These are phyloP conservation scores for Cornus controversa DNA, from an alignment of 148 eudicot genomes.

Conservation along the genomic window DNA sequence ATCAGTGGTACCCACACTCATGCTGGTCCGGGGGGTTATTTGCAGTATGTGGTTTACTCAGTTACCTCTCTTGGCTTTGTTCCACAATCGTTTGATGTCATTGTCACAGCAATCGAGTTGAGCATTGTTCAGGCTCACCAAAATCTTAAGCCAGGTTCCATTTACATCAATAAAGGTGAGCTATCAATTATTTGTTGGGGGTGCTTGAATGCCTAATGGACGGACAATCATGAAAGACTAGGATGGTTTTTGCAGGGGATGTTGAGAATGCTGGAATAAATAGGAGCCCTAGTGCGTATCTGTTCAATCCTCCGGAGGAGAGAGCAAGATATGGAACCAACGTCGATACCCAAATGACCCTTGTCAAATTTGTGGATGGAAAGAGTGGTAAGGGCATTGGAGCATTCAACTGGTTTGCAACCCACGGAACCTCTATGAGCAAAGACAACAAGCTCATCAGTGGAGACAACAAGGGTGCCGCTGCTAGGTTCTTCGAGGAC, in stretches of 20 bases:
- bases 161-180: conserved; percentile 34
- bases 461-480: conserved; percentile 49
- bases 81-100: conserved; percentile 40
- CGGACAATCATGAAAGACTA: too few species aligned
- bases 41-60: conserved; percentile 33
- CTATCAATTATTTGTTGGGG: too few species aligned
- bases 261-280: conserved; percentile 35
- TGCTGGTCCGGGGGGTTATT: conserved; percentile 47
- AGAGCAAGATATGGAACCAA: conserved; percentile 25
- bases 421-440: conserved; percentile 50
- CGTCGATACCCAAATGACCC: conserved; percentile 37
- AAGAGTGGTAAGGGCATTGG: conserved; percentile 26
- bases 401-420: conserved; percentile 44
- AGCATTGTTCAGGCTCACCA: conserved; percentile 47
- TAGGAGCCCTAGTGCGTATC: conserved; percentile 43
- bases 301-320: conserved; percentile 39
- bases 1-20: conserved; percentile 49
- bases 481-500: conserved; percentile 47
- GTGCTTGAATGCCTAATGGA: too few species aligned
- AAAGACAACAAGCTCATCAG: conserved; percentile 34
- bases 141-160: conserved; percentile 36
- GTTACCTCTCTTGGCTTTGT: conserved; percentile 36
- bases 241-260: conserved; percentile 27
- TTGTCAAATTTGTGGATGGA: conserved; percentile 39
- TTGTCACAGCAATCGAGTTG: conserved; percentile 38